A percentile compares a stretch with the other conserved stretches of the same genome.
phyloP scores from a whole-genome alignment of 257 asterid genomes.

The Anisodus tanguticus region DNA sequence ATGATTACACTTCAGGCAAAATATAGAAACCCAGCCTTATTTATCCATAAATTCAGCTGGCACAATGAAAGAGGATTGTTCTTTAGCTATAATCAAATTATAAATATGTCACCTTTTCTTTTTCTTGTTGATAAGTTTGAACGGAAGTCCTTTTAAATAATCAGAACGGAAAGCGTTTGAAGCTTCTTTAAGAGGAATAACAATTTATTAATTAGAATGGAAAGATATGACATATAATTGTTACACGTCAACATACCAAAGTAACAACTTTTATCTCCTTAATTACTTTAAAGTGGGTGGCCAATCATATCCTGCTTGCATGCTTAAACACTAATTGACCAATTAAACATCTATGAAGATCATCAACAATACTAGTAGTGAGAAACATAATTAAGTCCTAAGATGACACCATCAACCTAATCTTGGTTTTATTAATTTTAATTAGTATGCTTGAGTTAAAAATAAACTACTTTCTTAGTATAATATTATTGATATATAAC shows the following conservation, averaged over 20 bases:
- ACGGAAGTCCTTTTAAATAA: not conserved
- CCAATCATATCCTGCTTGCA: constrained; percentile 40
- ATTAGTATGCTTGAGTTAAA: not conserved
- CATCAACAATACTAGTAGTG: not conserved
- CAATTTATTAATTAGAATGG: not conserved
- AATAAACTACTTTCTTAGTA: not conserved
- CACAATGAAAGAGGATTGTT: not conserved
- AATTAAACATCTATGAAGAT: not conserved
- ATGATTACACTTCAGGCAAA: constrained; percentile 22
- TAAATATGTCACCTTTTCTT: not conserved
- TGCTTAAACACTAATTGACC: not conserved
- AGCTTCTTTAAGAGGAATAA: not conserved
- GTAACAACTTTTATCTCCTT: not conserved
- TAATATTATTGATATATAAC: not conserved
- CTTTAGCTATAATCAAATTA: not conserved
- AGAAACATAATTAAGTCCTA: not conserved
- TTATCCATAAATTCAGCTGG: constrained; percentile 9
- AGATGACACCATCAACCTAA: not conserved
- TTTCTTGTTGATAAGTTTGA: not conserved
- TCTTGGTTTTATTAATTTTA: not conserved
- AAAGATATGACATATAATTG: not conserved
- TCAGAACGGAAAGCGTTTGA: not conserved
- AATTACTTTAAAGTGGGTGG: constrained; percentile 38
- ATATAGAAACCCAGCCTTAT: not conserved
- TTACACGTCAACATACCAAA: constrained; percentile 18